Conservation (phyloP, 495 filamentous ascomycete species). For the Letharia columbiana region DNA sequence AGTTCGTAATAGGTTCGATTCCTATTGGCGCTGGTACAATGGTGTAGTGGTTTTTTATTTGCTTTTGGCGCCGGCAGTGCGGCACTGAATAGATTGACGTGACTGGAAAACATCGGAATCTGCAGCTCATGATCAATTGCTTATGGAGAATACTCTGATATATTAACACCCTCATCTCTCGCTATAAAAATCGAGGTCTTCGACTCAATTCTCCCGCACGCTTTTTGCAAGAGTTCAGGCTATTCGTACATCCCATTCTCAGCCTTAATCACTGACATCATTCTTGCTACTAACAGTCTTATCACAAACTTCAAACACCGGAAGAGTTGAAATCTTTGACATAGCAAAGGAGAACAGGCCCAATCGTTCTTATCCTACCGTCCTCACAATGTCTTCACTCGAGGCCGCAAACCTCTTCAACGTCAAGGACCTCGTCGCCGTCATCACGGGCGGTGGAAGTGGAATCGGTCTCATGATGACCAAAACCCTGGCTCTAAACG, state of each 20-base stretch:
- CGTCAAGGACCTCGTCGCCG: conserved; percentile 49
- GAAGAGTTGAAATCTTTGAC: background rate
- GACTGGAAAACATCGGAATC: too few species aligned
- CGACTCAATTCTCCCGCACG: too few species aligned
- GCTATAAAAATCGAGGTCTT: too few species aligned
- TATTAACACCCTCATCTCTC: too few species aligned
- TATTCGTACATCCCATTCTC: background rate
- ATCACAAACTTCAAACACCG: background rate
- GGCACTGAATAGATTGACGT: too few species aligned
- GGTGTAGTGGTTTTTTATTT: too few species aligned
- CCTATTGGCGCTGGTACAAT: too few species aligned
- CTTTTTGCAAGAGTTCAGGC: too few species aligned
- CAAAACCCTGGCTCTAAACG: conserved; percentile 52
- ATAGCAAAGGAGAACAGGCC: background rate
- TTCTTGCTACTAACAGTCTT: background rate
- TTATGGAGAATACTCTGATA: too few species aligned
- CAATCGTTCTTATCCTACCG: background rate
- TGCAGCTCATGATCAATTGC: too few species aligned
- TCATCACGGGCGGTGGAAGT: conserved; percentile 59
- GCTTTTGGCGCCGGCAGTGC: too few species aligned
- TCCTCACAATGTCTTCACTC: conserved; percentile 33
- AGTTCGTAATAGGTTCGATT: too few species aligned
- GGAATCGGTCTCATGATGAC: conserved; percentile 39
- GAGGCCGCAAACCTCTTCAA: conserved; percentile 46
- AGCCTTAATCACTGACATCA: background rate